phyloP scores from a whole-genome alignment of 352 stramenopile species.

The Phytophthora megakarya region DNA sequence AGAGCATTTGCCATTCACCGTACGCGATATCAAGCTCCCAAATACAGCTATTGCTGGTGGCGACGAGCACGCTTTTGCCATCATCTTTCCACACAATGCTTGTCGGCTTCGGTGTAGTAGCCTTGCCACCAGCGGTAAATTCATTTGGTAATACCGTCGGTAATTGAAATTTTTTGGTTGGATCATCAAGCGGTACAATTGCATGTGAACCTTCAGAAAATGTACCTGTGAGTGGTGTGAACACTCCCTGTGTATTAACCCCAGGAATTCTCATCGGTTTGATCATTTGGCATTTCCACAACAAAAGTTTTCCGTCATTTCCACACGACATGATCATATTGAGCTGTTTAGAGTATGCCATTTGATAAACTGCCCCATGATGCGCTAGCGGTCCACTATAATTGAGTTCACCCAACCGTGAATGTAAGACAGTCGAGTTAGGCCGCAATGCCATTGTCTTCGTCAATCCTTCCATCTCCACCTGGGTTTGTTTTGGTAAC shows the following conservation, averaged over 20 bases:
- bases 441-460: conserved; percentile 55
- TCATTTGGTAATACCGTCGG: conserved; percentile 45
- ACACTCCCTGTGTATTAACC: conserved; percentile 61
- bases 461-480: conserved; percentile 58
- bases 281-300: conserved; percentile 63
- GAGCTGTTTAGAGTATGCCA: conserved; percentile 60
- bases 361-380: conserved; percentile 45
- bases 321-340: conserved; percentile 62
- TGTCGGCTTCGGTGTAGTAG: conserved; percentile 44
- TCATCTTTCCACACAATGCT: conserved; percentile 68
- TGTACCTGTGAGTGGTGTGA: conserved; percentile 51
- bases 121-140: conserved; percentile 1
- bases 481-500: conserved; percentile 52
- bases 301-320: conserved; percentile 48
- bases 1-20: conserved; percentile 56
- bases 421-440: conserved; percentile 47
- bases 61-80: conserved; percentile 50
- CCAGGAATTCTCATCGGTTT: conserved; percentile 60
- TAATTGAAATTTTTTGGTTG: conserved; percentile 44
- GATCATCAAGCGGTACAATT: conserved; percentile 40
- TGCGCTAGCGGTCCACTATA: conserved; percentile 62
- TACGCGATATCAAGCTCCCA: conserved; percentile 59
- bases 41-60: conserved; percentile 63
- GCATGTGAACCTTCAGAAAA: conserved; percentile 58
- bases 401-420: conserved; percentile 51